Base-by-base conservation (phyloP, 1,139 yeast species). In the Diutina neorugosa region DNA sequence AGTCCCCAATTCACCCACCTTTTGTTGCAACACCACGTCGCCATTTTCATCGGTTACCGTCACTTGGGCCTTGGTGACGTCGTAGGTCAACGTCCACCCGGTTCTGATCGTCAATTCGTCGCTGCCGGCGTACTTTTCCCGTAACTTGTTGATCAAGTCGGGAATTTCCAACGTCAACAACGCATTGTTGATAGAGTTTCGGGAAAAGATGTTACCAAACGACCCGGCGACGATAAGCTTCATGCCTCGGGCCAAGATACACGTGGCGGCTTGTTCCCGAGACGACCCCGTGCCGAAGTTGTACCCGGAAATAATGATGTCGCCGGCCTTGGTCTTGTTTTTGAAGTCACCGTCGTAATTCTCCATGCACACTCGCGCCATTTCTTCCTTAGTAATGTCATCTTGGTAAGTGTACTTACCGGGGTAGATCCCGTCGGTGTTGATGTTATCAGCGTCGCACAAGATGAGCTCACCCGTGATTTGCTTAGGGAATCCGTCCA, bases 281-380 rank as follows among this genome's bases (percentile, higher is more conserved):
- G 96, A 89, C 5, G 98, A 90, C 50, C 98, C 98, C 19, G 98
- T 91, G 61, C 98, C 99, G 65, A 93, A 93, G 67, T 94, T 94
- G 75, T 74, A 94, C 20, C 99, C 99, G 55, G 93, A 82, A 53
- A 93, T 80, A 55, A 93, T 81, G 59, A 93, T 90, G 67, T 93
- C 99, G 54, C 95, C 89, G 7, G 96, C 79, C 59, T 82, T 76
- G 46, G 96, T 88, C 74, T 89, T 90, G 52, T 70, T 59, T 54
- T 85, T 82, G 68, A 93, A 93, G 60, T 91, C 95, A 19, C 87
- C 68, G 68, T 93, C 99, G 69, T 94, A 93, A 72, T 93, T 93
- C 70, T 93, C 98, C 99, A 93, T 94, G 73, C 98, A 94, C 52
- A 93, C 98, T 69, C 91, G 86, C 42, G 98, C 98, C 99, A 93